These are phyloP conservation scores for Parastagonospora nodorum DNA, from an alignment of 2,329 filamentous ascomycete species.

Conservation along the genomic window DNA sequence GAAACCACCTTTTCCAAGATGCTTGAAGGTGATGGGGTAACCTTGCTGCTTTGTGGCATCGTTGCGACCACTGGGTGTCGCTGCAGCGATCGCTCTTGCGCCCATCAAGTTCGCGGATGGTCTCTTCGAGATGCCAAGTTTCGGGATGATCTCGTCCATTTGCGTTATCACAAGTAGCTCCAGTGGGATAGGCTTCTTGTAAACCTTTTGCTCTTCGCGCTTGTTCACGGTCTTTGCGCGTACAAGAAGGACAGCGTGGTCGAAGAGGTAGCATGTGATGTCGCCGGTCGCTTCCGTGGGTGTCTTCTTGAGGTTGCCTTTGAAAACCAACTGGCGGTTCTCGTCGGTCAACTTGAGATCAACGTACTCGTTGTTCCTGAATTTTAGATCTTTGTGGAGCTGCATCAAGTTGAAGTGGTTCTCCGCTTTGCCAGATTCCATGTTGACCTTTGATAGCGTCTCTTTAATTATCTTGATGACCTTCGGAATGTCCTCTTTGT, in stretches of 20 bases:
- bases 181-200: slow-evolving; percentile 91
- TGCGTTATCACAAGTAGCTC: slow-evolving; percentile 92
- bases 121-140: slow-evolving; percentile 77
- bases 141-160: slow-evolving; percentile 94
- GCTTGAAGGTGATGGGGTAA: slow-evolving; percentile 93
- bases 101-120: slow-evolving; percentile 78
- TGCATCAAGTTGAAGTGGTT: slow-evolving; percentile 96
- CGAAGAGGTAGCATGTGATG: slow-evolving; percentile 93
- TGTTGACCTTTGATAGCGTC: slow-evolving; percentile 85
- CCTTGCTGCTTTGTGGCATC: slow-evolving; percentile 66
- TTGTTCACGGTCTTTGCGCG: slow-evolving; percentile 91
- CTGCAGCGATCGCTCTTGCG: slow-evolving; percentile 55
- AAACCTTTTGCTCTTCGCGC: slow-evolving; percentile 91
- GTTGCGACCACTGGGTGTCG: slow-evolving; percentile 35
- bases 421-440: slow-evolving; percentile 94
- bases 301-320: slow-evolving; percentile 90
- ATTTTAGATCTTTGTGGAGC: slow-evolving; percentile 89
- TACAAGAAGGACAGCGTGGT: slow-evolving; percentile 91
- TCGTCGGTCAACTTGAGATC: slow-evolving; percentile 95
- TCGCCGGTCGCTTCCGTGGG: slow-evolving; percentile 81
- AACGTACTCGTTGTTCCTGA: slow-evolving; percentile 85
- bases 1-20: slow-evolving; percentile 94
- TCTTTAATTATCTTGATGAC: slow-evolving; percentile 86
- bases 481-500: slow-evolving; percentile 90
- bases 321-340: slow-evolving; percentile 89